Conservation (phyloP, 179 eudicot species). For the Spinacia oleracea region DNA sequence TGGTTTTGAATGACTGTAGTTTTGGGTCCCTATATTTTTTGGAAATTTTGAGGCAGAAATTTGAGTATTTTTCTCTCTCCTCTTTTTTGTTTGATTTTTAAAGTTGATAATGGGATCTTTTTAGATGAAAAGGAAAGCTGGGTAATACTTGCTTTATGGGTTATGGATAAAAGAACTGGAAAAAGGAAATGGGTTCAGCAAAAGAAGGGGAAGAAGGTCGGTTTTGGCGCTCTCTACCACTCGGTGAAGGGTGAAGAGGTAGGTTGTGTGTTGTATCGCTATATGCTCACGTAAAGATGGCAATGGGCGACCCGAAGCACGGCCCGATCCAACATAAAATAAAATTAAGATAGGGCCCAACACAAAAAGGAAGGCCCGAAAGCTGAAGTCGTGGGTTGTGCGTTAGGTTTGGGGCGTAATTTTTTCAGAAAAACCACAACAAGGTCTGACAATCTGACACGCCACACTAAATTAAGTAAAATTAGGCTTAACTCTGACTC, state of each 20-base stretch:
- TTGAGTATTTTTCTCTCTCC: not conserved
- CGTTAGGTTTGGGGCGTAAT: too few species aligned
- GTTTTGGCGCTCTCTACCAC: conserved; percentile 20
- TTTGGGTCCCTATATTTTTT: conserved; percentile 21
- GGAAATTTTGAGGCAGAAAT: conserved; percentile 12
- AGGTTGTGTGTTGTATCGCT: too few species aligned
- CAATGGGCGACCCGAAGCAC: too few species aligned
- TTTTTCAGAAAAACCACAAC: too few species aligned
- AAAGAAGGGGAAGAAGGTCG: conserved; percentile 13
- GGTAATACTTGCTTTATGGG: not conserved
- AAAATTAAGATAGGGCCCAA: too few species aligned
- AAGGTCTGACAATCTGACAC: too few species aligned
- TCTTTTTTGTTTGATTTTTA: not conserved
- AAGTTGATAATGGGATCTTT: conserved; percentile 10
- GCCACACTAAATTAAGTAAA: too few species aligned
- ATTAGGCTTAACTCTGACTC: too few species aligned
- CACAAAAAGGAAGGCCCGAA: too few species aligned
- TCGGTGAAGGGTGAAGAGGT: not conserved
- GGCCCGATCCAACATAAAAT: too few species aligned
- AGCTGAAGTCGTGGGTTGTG: too few species aligned
- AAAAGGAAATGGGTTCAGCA: conserved; percentile 7
- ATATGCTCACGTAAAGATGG: too few species aligned
- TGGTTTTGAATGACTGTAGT: conserved; percentile 23
- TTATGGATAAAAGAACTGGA: not conserved
- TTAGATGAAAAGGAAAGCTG: conserved; percentile 27